phyloP scores from a whole-genome alignment of 148 eudicot species.

The Linanthus parryae region DNA sequence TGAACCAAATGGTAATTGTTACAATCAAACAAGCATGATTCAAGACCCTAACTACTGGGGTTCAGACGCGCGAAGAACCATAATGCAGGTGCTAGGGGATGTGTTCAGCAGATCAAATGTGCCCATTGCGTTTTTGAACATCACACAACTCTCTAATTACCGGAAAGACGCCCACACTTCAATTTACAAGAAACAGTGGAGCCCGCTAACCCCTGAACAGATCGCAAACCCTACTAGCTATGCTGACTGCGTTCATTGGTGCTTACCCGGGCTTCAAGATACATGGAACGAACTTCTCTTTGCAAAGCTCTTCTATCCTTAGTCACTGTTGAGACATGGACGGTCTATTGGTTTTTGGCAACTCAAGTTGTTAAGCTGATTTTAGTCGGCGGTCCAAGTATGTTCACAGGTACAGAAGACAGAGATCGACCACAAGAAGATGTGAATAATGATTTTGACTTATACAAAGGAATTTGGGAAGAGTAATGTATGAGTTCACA shows the following conservation, averaged over 20 bases:
- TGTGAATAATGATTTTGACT: too few species aligned
- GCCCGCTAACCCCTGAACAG: conserved; percentile 69
- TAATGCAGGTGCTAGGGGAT: conserved; percentile 70
- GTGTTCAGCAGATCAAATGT: conserved; percentile 48
- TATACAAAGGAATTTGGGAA: too few species aligned
- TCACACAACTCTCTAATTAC: conserved; percentile 69
- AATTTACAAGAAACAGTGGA: conserved; percentile 91
- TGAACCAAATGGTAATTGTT: conserved; percentile 61
- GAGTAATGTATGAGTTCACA: too few species aligned
- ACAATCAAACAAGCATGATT: conserved; percentile 63
- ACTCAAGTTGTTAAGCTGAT: too few species aligned
- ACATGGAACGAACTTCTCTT: conserved; percentile 92
- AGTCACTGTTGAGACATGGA: too few species aligned
- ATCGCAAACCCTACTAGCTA: conserved; percentile 69
- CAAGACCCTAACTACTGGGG: conserved; percentile 74
- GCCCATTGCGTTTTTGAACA: conserved; percentile 72
- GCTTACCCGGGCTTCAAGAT: conserved; percentile 89
- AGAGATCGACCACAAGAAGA: too few species aligned
- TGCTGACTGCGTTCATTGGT: conserved; percentile 94
- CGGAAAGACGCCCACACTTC: conserved; percentile 92
- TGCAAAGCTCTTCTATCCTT: conserved; percentile 82
- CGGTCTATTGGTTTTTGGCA: too few species aligned
- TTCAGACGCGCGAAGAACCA: conserved; percentile 48
- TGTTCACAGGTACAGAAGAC: too few species aligned
- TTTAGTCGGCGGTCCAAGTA: too few species aligned